A percentile compares a stretch with the other conserved stretches of the same genome.
Conservation (phyloP, 2,329 filamentous ascomycete genomes). For the Alternaria solani region DNA sequence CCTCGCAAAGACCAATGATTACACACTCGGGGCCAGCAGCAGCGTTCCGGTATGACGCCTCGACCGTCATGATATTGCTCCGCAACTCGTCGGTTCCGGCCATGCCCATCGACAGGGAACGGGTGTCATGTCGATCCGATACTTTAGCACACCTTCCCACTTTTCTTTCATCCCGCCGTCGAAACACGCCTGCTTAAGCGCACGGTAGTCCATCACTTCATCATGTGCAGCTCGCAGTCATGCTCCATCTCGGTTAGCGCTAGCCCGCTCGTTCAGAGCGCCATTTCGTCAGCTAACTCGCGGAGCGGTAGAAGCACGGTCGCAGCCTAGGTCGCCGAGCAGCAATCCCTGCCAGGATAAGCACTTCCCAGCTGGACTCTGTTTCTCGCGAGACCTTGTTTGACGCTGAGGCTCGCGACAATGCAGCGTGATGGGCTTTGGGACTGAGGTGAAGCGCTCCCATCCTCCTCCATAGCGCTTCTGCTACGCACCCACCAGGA, state of each 20-base stretch:
- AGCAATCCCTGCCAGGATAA: slow-evolving; percentile 32
- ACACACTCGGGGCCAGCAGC: slow-evolving; percentile 37
- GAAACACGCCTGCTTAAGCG: slow-evolving; percentile 37
- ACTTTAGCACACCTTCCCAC: slow-evolving; percentile 15
- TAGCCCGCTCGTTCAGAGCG: slow-evolving; percentile 34
- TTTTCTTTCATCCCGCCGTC: slow-evolving; percentile 24
- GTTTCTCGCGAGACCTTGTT: slow-evolving; percentile 15
- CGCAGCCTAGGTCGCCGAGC: slow-evolving; percentile 41
- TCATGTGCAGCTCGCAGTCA: slow-evolving; percentile 45
- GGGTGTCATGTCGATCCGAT: slow-evolving; percentile 23
- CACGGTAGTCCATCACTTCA: slow-evolving; percentile 29
- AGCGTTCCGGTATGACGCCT: slow-evolving; percentile 23
- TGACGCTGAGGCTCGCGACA: slow-evolving; percentile 24
- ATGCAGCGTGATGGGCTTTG: slow-evolving; percentile 25
- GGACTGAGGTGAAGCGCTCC: slow-evolving; percentile 18
- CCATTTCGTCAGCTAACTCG: slow-evolving; percentile 40
- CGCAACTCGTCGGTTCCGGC: slow-evolving; percentile 18
- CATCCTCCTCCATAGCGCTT: slow-evolving; percentile 19
- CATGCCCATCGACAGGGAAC: slow-evolving; percentile 33
- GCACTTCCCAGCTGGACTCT: slow-evolving; percentile 21
- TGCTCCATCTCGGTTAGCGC: slow-evolving; percentile 39
- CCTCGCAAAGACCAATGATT: slow-evolving; percentile 19
- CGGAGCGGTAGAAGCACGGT: slow-evolving; percentile 37
- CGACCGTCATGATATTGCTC: slow-evolving; percentile 20
- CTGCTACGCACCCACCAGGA: slow-evolving; percentile 14